Evolutionary conservation across 1,284 basidiomycete species (phyloP).

Genomic region (Gomphus bonarii): DNA sequence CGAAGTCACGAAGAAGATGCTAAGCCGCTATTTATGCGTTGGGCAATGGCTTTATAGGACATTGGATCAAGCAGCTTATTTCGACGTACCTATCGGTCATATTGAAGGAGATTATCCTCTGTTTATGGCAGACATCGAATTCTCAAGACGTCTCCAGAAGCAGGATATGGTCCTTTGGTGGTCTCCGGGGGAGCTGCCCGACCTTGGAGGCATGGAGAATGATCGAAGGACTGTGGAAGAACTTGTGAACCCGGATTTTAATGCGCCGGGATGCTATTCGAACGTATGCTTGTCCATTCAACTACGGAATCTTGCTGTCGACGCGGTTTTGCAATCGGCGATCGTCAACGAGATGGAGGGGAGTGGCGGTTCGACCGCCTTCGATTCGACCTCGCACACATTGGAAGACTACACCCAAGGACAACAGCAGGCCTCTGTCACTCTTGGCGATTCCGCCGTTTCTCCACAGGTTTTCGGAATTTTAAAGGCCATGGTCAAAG

Average conservation of each 20-base stretch:
- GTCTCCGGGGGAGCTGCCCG: constrained; percentile 84
- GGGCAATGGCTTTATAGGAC: constrained; percentile 78
- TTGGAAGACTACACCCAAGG: constrained; percentile 85
- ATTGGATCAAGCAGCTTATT: constrained; percentile 79
- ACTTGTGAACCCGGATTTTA: constrained; percentile 79
- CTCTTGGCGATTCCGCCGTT: constrained; percentile 87
- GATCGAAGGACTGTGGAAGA: constrained; percentile 76
- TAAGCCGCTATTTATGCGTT: constrained; percentile 73
- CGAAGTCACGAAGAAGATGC: constrained; percentile 67
- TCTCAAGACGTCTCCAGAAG: constrained; percentile 76
- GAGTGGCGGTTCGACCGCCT: constrained; percentile 83
- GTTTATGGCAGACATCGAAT: constrained; percentile 83
- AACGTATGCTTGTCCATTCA: constrained; percentile 91
- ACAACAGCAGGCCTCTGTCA: constrained; percentile 63
- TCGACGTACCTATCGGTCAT: constrained; percentile 88
- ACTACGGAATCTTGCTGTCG: constrained; percentile 87
- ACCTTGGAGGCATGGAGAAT: constrained; percentile 89
- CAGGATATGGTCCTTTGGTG: constrained; percentile 97
- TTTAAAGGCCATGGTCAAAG: constrained; percentile 82
- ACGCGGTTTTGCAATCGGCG: constrained; percentile 90
- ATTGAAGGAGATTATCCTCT: constrained; percentile 86
- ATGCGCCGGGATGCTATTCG: constrained; percentile 79
- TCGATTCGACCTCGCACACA: constrained; percentile 87
- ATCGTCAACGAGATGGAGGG: constrained; percentile 97
- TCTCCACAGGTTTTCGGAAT: constrained; percentile 84